phyloP scores from a whole-genome alignment of 2,329 filamentous ascomycete genomes.

The Ustilaginoidea virens region DNA sequence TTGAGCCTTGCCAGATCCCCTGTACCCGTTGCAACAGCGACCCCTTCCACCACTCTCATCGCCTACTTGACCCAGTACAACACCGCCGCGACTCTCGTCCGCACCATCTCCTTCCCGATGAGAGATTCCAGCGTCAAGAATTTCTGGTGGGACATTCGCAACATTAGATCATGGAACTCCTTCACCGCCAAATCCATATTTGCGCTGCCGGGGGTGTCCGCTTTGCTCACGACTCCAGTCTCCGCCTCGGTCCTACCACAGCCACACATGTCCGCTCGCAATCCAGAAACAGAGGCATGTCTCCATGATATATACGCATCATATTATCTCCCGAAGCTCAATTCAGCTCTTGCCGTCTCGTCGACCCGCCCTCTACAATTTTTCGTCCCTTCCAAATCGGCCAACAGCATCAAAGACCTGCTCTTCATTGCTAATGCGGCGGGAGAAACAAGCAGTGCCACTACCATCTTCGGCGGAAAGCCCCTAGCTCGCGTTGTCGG shows the following conservation, averaged over 20 bases:
- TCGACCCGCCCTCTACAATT: slow-evolving; percentile 48
- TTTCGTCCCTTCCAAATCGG: slow-evolving; percentile 21
- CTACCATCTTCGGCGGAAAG: slow-evolving; percentile 33
- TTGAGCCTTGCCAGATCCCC: slow-evolving; percentile 24
- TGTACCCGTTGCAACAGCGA: slow-evolving; percentile 23
- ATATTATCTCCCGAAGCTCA: slow-evolving; percentile 76
- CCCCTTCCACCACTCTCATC: slow-evolving; percentile 50
- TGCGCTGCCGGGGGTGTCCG: slow-evolving; percentile 54
- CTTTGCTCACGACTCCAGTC: slow-evolving; percentile 57
- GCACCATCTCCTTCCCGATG: slow-evolving; percentile 55
- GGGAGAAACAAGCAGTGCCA: slow-evolving; percentile 39
- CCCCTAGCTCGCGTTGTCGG: slow-evolving; percentile 51
- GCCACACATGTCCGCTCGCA: slow-evolving; percentile 40
- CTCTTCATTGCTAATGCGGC: slow-evolving; percentile 51
- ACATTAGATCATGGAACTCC: slow-evolving; percentile 66
- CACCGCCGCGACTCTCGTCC: slow-evolving; percentile 68
- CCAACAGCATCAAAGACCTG: slow-evolving; percentile 29
- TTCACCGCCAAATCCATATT: slow-evolving; percentile 63
- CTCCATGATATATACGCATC: slow-evolving; percentile 62
- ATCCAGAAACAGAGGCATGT: slow-evolving; percentile 63
- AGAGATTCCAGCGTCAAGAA: slow-evolving; percentile 57
- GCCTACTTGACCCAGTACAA: slow-evolving; percentile 67
- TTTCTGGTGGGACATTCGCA: slow-evolving; percentile 94
- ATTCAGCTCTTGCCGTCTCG: slow-evolving; percentile 64
- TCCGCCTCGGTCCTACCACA: slow-evolving; percentile 44